A percentile compares a stretch with the other conserved stretches of the same genome.
These are phyloP conservation scores for Thalassia testudinum DNA, from an alignment of 116 monocot species.

Conservation along the genomic window DNA sequence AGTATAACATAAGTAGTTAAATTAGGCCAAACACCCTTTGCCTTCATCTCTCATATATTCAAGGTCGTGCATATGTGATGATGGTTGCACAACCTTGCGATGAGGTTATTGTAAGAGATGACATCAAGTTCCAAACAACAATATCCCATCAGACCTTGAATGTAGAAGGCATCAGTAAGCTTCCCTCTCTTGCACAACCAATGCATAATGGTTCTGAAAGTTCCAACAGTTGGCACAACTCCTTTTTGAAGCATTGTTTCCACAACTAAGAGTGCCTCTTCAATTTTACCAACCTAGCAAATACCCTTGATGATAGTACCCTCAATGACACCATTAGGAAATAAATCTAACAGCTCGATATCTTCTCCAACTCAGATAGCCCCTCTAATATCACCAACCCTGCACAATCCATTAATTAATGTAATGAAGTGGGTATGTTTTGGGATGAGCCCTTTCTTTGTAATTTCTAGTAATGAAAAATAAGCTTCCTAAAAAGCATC, in stretches of 20 bases:
- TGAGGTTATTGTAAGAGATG: conserved; percentile 68
- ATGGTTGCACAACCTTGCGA: conserved; percentile 42
- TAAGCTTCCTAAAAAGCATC: conserved; percentile 32
- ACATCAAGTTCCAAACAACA: conserved; percentile 47
- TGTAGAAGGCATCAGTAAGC: conserved; percentile 40
- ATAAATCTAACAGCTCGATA: conserved; percentile 36
- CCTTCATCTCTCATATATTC: conserved; percentile 53
- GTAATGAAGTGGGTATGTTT: conserved; percentile 60
- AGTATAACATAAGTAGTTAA: conserved; percentile 56
- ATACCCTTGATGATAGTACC: conserved; percentile 55
- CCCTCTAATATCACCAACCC: conserved; percentile 44
- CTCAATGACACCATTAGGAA: conserved; percentile 48
- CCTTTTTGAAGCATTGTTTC: conserved; percentile 28
- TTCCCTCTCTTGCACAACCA: conserved; percentile 27
- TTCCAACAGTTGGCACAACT: conserved; percentile 59
- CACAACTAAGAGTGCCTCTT: conserved; percentile 55
- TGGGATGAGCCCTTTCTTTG: conserved; percentile 26
- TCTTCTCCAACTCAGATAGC: conserved; percentile 65
- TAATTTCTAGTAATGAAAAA: conserved; percentile 45
- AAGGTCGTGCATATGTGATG: conserved; percentile 17
- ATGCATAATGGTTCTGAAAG: conserved; percentile 74
- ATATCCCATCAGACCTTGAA: conserved; percentile 40
- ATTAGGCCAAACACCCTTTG: conserved; percentile 50
- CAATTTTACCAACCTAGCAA: conserved; percentile 63
- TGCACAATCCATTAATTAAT: conserved; percentile 60